phyloP scores from a whole-genome alignment of 208 protist genomes.

The Strigomonas culicis region DNA sequence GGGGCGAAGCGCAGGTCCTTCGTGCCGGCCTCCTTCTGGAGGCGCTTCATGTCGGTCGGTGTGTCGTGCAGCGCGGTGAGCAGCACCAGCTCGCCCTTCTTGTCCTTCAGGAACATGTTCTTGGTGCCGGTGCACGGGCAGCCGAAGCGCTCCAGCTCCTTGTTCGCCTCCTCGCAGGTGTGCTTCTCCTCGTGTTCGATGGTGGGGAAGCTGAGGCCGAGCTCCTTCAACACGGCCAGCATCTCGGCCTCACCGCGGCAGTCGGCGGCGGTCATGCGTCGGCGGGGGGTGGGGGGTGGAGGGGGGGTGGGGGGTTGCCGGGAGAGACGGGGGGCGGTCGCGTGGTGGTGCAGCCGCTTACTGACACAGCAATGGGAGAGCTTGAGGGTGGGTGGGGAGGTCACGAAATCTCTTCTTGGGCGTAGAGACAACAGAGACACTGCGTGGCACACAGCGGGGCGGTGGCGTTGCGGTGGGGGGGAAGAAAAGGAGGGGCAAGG shows the following conservation, averaged over 20 bases:
- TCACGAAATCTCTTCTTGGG: neutral
- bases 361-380: neutral
- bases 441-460: neutral
- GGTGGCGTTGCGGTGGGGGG: neutral
- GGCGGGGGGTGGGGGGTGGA: neutral
- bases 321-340: too few relatives aligned
- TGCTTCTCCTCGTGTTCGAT: constrained; percentile 70
- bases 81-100: constrained; percentile 85
- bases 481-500: neutral
- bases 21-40: constrained; percentile 56
- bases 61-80: constrained; percentile 64
- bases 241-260: constrained; percentile 59
- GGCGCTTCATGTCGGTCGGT: constrained; percentile 71
- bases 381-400: neutral
- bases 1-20: constrained; percentile 86
- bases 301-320: neutral
- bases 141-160: constrained; percentile 48
- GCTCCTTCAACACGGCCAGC: constrained; percentile 37
- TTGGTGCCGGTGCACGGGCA: constrained; percentile 58
- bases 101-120: constrained; percentile 91
- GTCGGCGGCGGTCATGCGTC: constrained; percentile 45
- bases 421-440: neutral
- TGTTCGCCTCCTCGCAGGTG: constrained; percentile 68
- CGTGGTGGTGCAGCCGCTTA: too few relatives aligned
- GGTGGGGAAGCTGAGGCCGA: constrained; percentile 42